Evolutionary conservation across 2,329 filamentous ascomycete species (phyloP), one percentile per base, ranked within the genome.

Genomic region (Fusarium irregulare): DNA sequence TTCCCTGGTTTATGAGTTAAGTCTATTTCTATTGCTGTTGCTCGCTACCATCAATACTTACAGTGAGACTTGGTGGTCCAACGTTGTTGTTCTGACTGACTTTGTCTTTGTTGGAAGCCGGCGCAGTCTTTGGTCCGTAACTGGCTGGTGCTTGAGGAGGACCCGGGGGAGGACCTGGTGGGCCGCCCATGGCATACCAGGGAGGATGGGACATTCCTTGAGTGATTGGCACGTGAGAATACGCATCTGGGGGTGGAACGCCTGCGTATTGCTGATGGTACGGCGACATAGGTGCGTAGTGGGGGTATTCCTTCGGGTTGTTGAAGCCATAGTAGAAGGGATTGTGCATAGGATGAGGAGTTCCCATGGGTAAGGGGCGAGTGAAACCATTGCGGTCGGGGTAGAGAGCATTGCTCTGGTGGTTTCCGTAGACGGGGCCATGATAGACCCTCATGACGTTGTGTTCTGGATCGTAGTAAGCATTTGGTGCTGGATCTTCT

Each of bases 361-460:
- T 78, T 6, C 85, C 83, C 11, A 83, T 62, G 0, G 83, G 82
- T 9, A 83, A 70, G 6, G 78, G 75, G 14, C 75, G 75, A 11
- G 72, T 70, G 25, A 74, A 74, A 20, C 77, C 66, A 25, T 78
- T 72, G 8, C 78, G 78, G 9, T 73, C 76, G 4, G 86, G 85
- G 71, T 88, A 86, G n/a, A 87, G 72, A 4, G 78, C 75, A 25
- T 73, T 70, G 2, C 80, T 81, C 25, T 80, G 78, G 25, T 84
- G 82, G 66, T 86, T 86, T 7, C 87, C 86, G 72, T 87, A 89
- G 1, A 80, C 78, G 4, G 84, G 83, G 0, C 87, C 87, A 66
- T 89, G 85, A 66, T 89, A 89, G 27, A 89, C 83, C 16, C 87
- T 84, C 51, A 88, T 80, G 21, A 87, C 76, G 32, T 86, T 84